These are phyloP conservation scores for Pythium myriotylum DNA, from an alignment of 352 stramenopile genomes.

Conservation along the genomic window DNA sequence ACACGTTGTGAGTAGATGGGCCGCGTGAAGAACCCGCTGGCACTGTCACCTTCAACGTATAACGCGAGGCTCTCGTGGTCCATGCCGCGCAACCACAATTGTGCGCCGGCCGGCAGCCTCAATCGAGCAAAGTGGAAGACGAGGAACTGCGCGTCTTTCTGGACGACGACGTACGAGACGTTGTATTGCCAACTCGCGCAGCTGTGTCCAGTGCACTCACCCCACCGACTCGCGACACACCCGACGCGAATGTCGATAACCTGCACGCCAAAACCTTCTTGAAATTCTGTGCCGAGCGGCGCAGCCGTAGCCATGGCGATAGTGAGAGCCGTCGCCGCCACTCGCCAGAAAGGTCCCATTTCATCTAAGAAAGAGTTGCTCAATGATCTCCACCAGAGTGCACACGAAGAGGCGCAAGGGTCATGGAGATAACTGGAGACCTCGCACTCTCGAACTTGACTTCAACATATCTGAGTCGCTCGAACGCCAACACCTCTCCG, in stretches of 20 bases:
- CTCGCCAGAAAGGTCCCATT: background rate
- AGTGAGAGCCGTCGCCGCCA: too few species aligned
- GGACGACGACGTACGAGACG: conserved; percentile 27
- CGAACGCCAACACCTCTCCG: too few species aligned
- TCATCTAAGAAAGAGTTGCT: too few species aligned
- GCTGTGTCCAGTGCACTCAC: background rate
- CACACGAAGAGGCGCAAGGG: too few species aligned
- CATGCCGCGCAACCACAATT: conserved; percentile 26
- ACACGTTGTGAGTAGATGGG: conserved; percentile 19
- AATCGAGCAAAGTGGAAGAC: conserved; percentile 36
- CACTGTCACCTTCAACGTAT: background rate
- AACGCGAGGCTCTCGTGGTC: background rate
- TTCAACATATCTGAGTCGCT: too few species aligned
- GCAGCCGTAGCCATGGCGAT: too few species aligned
- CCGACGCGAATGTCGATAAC: conserved; percentile 10
- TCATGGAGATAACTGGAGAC: too few species aligned
- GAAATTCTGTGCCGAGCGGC: too few species aligned
- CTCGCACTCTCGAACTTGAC: too few species aligned
- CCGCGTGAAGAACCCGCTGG: conserved; percentile 26
- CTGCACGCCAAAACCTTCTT: conserved; percentile 14
- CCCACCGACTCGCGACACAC: background rate
- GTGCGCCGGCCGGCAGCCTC: conserved; percentile 25
- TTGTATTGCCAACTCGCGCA: conserved; percentile 23
- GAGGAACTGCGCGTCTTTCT: conserved; percentile 37
- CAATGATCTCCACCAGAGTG: too few species aligned